Conservation (phyloP, 306 rosid species). For the Begonia peltatifolia region DNA sequence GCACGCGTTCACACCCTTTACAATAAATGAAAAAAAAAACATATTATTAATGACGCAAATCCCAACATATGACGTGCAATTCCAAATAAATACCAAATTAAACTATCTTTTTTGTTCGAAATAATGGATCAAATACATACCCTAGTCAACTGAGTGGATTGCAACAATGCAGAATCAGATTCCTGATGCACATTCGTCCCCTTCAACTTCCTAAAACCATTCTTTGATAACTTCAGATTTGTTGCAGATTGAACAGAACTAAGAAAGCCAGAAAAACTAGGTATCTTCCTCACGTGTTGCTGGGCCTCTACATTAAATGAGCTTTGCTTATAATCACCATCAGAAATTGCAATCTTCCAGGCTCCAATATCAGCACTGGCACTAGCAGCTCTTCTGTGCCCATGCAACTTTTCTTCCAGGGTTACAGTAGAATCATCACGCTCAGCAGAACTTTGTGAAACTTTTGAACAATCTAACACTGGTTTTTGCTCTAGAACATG, state of each 20-base stretch:
- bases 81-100: slow-evolving; percentile 1
- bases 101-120: background rate
- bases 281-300: slow-evolving; percentile 54
- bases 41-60: slow-evolving; percentile 5
- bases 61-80: background rate
- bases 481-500: slow-evolving; percentile 20
- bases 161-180: slow-evolving; percentile 25
- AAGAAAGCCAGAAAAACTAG: slow-evolving; percentile 78
- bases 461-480: slow-evolving; percentile 16
- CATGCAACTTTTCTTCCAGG: slow-evolving; percentile 33
- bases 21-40: background rate
- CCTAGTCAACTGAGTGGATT: slow-evolving; percentile 37
- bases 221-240: slow-evolving; percentile 64
- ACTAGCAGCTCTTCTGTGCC: slow-evolving; percentile 90
- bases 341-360: slow-evolving; percentile 69
- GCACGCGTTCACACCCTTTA: slow-evolving; percentile 34
- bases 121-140: slow-evolving; percentile 29
- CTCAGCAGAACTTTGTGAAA: slow-evolving; percentile 22
- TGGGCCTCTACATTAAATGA: slow-evolving; percentile 25
- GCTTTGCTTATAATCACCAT: slow-evolving; percentile 20
- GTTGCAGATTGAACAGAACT: slow-evolving; percentile 51
- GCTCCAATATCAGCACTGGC: slow-evolving; percentile 70
- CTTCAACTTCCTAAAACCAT: slow-evolving; percentile 68
- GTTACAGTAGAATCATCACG: slow-evolving; percentile 13
- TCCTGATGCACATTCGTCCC: slow-evolving; percentile 34